A percentile compares a stretch with the other conserved stretches of the same genome.
Conservation (phyloP, 345 rosid genomes). For the Camelina hispida region DNA sequence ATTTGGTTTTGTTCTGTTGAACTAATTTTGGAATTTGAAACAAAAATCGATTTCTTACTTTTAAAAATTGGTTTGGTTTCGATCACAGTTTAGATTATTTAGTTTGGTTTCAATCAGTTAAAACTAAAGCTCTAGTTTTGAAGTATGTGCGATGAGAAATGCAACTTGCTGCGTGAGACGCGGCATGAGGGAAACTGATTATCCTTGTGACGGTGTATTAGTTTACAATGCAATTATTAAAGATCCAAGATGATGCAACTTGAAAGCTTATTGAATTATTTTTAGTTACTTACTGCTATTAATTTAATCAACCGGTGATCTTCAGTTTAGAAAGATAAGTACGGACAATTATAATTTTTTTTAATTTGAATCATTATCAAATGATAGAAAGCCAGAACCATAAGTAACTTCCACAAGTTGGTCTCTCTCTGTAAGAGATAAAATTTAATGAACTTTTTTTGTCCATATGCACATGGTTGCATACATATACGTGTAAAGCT, state of each 20-base stretch:
- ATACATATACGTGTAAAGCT: background rate
- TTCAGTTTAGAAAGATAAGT: constrained; percentile 8
- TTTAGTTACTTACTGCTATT: constrained; percentile 13
- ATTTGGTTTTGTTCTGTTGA: background rate
- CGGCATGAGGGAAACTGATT: constrained; percentile 41
- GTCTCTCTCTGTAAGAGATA: constrained; percentile 28
- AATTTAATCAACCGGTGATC: constrained; percentile 26
- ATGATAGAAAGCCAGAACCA: constrained; percentile 28
- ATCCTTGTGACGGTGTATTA: constrained; percentile 26
- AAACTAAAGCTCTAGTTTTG: background rate
- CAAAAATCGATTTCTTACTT: background rate
- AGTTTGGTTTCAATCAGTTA: background rate
- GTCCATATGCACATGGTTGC: constrained; percentile 30
- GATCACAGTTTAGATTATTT: background rate
- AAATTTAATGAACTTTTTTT: constrained; percentile 27
- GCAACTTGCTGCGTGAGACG: constrained; percentile 44
- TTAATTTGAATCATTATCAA: constrained; percentile 22
- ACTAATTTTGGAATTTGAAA: background rate
- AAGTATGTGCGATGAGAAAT: constrained; percentile 14
- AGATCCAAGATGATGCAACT: constrained; percentile 33
- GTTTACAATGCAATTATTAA: constrained; percentile 18
- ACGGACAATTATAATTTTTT: background rate
- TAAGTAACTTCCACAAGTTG: constrained; percentile 34
- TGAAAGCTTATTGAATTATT: constrained; percentile 30
- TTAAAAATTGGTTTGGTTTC: background rate